Base-by-base conservation (phyloP, 2,329 filamentous ascomycete genomes). In the Fusarium globosum region DNA sequence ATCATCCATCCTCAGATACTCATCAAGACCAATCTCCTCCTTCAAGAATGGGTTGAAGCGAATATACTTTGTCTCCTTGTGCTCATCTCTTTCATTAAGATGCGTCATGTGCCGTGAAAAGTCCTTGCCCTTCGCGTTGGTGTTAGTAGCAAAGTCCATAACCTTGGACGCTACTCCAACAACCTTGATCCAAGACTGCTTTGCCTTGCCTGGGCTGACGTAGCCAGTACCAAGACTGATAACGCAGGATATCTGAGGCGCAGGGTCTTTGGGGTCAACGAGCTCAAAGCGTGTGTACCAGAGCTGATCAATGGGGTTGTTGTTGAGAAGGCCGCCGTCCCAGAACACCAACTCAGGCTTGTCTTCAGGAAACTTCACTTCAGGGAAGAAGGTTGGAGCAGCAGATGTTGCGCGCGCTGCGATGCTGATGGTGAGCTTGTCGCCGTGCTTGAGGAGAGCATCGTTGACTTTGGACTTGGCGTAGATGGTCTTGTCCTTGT, bases 231-330 rank as follows among this genome's bases (percentile, higher is more conserved):
- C 73, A 0, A 75, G 30, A 2, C 72, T 75, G 13, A 75, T 73
- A 1, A 75, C 63, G 14, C 69, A 71, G 0, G 73, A 75, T 7
- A 69, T 48, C 1, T 23, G 13, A 2, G 73, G 55, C 1, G 67
- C 26, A 4, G 72, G 52, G 1, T 65, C 56, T 0, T 65, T 21
- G 4, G 67, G 42, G 3, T 65, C 26, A n/a, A 73, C 61, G 1
- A 75, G 70, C 48, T 75, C 73, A 18, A 69, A 75, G 26, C 73
- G 51, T 7, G 70, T 52, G 56, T 74, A 76, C 73, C 73, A 75
- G 2, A 75, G 39, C 7, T 75, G 73, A 7, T 74, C 73, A 3
- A 75, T 75, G 0, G 73, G 73, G 35, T 76, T 75, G 14, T 76
- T 75, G 30, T 76, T 75, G 0, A 75, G 59, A 4, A 75, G 73